These are phyloP conservation scores for Cunninghamia lanceolata DNA, from an alignment of 75 land plant genomes.

Conservation along the genomic window DNA sequence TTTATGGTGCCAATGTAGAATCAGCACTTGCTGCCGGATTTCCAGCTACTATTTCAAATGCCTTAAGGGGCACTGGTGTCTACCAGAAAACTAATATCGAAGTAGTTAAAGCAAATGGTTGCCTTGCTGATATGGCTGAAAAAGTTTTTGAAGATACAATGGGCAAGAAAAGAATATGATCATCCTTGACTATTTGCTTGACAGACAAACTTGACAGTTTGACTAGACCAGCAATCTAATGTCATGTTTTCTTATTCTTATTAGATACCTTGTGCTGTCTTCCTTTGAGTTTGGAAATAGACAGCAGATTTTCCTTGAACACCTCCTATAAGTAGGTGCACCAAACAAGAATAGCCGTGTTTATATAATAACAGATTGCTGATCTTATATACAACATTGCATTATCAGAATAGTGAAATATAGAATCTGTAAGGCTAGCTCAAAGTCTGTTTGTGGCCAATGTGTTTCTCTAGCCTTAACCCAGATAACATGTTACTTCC, in stretches of 20 bases:
- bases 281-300: neutral
- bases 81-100: neutral
- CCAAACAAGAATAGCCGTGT: neutral
- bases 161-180: neutral
- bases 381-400: neutral
- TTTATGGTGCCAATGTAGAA: constrained; percentile 22
- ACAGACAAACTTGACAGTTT: neutral
- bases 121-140: constrained; percentile 1
- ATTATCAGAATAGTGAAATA: neutral
- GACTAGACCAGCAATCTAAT: neutral
- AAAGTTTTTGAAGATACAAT: constrained; percentile 5
- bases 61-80: neutral
- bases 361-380: neutral
- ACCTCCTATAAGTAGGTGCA: neutral
- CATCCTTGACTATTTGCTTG: neutral
- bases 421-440: neutral
- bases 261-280: neutral
- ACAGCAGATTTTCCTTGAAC: neutral
- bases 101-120: neutral
- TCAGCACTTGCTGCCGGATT: constrained; percentile 13
- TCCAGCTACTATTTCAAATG: neutral
- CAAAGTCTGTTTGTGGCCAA: neutral
- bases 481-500: neutral
- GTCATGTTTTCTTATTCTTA: neutral
- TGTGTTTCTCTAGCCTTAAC: neutral